Evolutionary conservation across 1,139 yeast species (phyloP), one percentile per base, ranked within the genome.

Genomic region (Saccharomyces hybrid): DNA sequence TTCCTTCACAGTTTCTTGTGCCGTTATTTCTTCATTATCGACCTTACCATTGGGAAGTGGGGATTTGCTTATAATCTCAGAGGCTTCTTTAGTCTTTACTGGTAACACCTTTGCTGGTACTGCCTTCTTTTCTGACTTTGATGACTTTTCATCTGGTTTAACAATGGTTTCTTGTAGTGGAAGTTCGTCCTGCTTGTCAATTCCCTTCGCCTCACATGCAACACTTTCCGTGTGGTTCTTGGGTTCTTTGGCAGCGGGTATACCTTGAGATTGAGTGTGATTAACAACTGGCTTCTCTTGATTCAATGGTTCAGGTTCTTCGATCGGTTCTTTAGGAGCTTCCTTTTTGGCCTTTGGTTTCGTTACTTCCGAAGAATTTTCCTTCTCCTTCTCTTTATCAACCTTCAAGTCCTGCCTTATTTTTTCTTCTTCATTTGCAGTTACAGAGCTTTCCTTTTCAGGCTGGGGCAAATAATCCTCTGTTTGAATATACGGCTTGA

Each of bases 311-410:
- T 38, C 47, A 34, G 57, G 57, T 71, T 70, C 57, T 68, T 72
- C 54, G 62, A n/a, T 8, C 8, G 16, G 26, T 32, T 62, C 60
- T 56, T 53, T 55, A 26, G 61, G 60, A 13, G 48, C 51, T 50
- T 62, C 67, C 49, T 57, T 62, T 50, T 60, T 62, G 5, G 54
- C 56, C 48, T 56, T 52, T 52, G 56, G 44, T 60, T 68, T 53
- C 56, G 58, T 50, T 55, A 59, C 14, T 47, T 58, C 56, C 53
- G 58, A 53, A 63, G 75, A 71, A 63, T 75, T 76, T 5, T 70
- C 70, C 19, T 66, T 67, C 3, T 79, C 71, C 54, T 76, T 75
- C 23, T 68, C 62, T 46, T 77, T 57, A 1, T 79, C 63, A 0
- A 73, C 70, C 48, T 74, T 66, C 32, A 60, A 60, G 47, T 53